Conservation (phyloP, 129 eudicot genomes). For the Escallonia herrerae region DNA sequence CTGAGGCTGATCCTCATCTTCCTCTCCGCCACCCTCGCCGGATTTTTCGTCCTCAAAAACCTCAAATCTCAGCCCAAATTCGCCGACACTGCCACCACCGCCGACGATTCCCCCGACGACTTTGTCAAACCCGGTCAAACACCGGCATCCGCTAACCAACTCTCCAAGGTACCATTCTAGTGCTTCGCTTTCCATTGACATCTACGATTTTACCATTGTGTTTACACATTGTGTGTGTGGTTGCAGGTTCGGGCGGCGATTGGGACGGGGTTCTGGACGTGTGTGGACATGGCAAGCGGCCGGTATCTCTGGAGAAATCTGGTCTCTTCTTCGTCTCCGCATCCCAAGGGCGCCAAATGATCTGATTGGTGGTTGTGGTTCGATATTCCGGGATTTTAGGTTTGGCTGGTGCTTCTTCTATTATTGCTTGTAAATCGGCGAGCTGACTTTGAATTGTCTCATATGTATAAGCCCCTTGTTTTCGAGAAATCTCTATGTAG, state of each 20-base stretch:
- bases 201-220: constrained; percentile 2
- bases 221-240: background rate
- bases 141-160: constrained; percentile 9
- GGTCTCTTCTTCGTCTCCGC: constrained; percentile 24
- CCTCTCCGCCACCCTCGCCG: constrained; percentile 65
- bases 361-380: background rate
- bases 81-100: constrained; percentile 11
- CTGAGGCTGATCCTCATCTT: constrained; percentile 61
- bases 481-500: no score
- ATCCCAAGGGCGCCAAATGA: constrained; percentile 17
- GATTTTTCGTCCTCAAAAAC: constrained; percentile 55
- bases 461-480: no score
- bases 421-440: no score
- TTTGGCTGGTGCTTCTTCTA: background rate
- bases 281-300: constrained; percentile 87
- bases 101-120: constrained; percentile 12
- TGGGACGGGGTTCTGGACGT: constrained; percentile 55
- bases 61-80: constrained; percentile 39
- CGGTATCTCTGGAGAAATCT: constrained; percentile 66
- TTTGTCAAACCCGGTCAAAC: constrained; percentile 14
- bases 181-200: background rate
- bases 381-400: background rate
- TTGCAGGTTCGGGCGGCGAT: constrained; percentile 37
- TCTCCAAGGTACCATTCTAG: constrained; percentile 20
- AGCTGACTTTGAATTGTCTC: no score